phyloP scores from a whole-genome alignment of 106 monocot genomes.

The Narthecium ossifragum region DNA sequence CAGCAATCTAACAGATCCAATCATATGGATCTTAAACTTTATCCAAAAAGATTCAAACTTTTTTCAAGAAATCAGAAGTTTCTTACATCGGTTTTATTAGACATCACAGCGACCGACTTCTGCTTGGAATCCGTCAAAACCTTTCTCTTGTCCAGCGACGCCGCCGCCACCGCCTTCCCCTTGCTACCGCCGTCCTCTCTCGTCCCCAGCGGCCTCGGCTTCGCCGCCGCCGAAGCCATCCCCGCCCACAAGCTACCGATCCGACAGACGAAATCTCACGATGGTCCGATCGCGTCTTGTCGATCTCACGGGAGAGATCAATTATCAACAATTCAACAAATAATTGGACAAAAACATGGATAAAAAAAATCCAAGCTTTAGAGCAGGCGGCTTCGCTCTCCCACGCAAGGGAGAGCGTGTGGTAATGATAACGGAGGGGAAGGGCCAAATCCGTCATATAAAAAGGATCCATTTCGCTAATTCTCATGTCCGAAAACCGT shows the following conservation, averaged over 20 bases:
- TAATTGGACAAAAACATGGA: no score
- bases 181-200: no score
- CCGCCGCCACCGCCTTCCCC: constrained; percentile 1
- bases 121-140: constrained; percentile 9
- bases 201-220: not conserved
- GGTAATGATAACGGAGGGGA: no score
- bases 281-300: not conserved
- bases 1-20: not conserved
- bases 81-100: constrained; percentile 24
- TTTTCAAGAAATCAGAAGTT: not conserved
- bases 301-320: no score
- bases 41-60: not conserved
- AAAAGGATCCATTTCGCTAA: no score
- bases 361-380: not conserved
- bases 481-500: no score
- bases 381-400: no score
- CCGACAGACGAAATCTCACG: not conserved
- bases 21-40: not conserved
- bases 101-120: constrained; percentile 15
- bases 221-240: constrained; percentile 11
- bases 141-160: not conserved
- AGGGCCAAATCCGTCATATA: no score
- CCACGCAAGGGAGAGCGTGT: no score
- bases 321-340: no score
- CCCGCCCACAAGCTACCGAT: not conserved